These are phyloP conservation scores for Trichoderma sp. DNA, from an alignment of 2,329 filamentous ascomycete genomes.

Conservation along the genomic window DNA sequence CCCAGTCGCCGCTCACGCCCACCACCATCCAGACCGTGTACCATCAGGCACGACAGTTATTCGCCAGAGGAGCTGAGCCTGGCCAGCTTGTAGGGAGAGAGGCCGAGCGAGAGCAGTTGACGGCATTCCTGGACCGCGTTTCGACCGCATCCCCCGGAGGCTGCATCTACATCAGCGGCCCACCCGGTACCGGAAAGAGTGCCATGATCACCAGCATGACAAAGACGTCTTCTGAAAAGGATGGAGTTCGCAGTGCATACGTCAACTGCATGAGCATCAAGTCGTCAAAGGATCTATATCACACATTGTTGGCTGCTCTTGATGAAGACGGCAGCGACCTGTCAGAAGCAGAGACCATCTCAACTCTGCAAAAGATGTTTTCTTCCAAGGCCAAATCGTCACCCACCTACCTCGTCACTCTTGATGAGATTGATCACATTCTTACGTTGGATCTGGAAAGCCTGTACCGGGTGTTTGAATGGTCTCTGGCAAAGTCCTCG, in stretches of 20 bases:
- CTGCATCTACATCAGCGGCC: slow-evolving; percentile 92
- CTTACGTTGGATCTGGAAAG: slow-evolving; percentile 84
- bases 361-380: slow-evolving; percentile 68
- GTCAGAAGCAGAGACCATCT: slow-evolving; percentile 63
- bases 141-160: slow-evolving; percentile 61
- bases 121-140: slow-evolving; percentile 64
- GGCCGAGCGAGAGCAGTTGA: slow-evolving; percentile 61
- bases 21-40: slow-evolving; percentile 72
- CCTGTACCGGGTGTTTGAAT: slow-evolving; percentile 92
- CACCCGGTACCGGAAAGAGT: slow-evolving; percentile 94
- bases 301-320: slow-evolving; percentile 69
- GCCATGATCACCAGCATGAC: slow-evolving; percentile 84
- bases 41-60: slow-evolving; percentile 81
- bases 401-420: slow-evolving; percentile 72
- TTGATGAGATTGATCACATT: slow-evolving; percentile 95
- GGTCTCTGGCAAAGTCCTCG: slow-evolving; percentile 81
- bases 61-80: slow-evolving; percentile 73
- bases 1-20: slow-evolving; percentile 70
- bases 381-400: slow-evolving; percentile 55
- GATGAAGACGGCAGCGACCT: slow-evolving; percentile 53
- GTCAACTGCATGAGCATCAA: slow-evolving; percentile 98
- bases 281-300: slow-evolving; percentile 79
- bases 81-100: slow-evolving; percentile 77
- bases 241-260: slow-evolving; percentile 65
- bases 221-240: slow-evolving; percentile 50